Percentiles rank a stretch among this genome's conserved stretches.
These are phyloP conservation scores for Trichoderma koningii DNA, from an alignment of 2,329 filamentous ascomycete species.

Conservation along the genomic window DNA sequence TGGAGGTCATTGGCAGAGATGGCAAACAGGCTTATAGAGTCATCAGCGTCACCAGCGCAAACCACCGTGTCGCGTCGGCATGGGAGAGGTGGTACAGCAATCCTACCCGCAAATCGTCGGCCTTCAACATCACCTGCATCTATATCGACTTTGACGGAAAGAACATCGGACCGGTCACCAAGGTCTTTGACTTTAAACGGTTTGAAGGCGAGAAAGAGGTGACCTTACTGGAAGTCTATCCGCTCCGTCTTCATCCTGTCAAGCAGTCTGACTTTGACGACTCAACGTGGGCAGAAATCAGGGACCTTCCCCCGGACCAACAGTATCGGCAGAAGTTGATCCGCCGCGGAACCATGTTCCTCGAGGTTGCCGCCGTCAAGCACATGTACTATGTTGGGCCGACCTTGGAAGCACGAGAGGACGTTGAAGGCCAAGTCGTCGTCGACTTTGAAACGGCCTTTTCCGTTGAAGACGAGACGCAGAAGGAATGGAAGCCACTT, in stretches of 20 bases:
- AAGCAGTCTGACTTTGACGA: conserved; percentile 1
- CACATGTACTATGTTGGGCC: conserved; percentile 35
- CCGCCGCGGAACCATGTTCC: conserved; percentile 31
- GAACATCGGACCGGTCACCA: conserved; percentile 34
- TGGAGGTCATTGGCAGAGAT: conserved; percentile 29
- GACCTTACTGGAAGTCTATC: conserved; percentile 35
- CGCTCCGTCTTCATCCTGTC: conserved; percentile 28
- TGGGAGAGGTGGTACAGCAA: not conserved
- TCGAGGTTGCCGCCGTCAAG: conserved; percentile 30
- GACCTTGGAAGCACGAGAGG: conserved; percentile 7
- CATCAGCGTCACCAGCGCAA: conserved; percentile 25
- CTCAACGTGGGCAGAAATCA: not conserved
- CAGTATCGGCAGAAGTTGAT: conserved; percentile 30
- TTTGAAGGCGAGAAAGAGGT: conserved; percentile 36
- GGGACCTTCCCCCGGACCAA: not conserved
- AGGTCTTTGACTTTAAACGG: conserved; percentile 31
- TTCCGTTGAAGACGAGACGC: not conserved
- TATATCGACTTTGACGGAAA: conserved; percentile 40
- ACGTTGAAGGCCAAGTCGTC: conserved; percentile 25
- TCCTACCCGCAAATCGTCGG: not conserved
- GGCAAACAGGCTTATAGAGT: conserved; percentile 35
- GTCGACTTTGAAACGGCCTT: conserved; percentile 26
- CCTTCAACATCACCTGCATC: conserved; percentile 30
- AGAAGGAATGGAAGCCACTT: not conserved
- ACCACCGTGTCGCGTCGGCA: not conserved